Percentiles rank a stretch among this genome's conserved stretches.
These are phyloP conservation scores for Suhomyces ambrosiae DNA, from an alignment of 1,139 yeast species.

Conservation along the genomic window DNA sequence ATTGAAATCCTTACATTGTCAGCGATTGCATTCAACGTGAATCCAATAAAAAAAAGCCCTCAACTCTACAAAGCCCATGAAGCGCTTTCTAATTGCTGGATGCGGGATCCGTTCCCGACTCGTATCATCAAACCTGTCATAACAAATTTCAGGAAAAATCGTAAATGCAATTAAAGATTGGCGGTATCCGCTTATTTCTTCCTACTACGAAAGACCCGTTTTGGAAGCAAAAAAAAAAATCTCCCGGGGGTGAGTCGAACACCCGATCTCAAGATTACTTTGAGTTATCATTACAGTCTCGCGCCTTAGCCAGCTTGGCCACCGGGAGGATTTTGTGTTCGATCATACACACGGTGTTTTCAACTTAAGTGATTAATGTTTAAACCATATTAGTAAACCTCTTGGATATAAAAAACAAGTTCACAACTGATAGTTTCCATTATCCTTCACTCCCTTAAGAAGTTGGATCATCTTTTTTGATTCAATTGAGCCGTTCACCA, in stretches of 20 bases:
- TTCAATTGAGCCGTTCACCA: no score
- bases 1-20: no score
- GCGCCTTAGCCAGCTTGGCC: constrained; percentile 84
- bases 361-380: no score
- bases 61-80: background rate
- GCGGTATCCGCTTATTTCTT: background rate
- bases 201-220: no score
- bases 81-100: background rate
- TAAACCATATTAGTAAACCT: no score
- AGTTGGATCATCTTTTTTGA: no score
- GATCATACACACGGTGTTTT: background rate
- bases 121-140: background rate
- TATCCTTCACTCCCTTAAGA: no score
- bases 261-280: constrained; percentile 77
- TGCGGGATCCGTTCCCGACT: background rate
- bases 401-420: no score
- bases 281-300: constrained; percentile 62
- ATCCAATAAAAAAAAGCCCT: background rate
- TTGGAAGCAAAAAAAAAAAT: constrained; percentile 32
- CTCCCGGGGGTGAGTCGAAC: constrained; percentile 87
- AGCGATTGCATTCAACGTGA: no score
- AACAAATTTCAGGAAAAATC: background rate
- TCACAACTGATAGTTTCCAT: no score
- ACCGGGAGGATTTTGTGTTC: constrained; percentile 50
- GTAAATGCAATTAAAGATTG: no score